phyloP scores from a whole-genome alignment of 2,329 filamentous ascomycete species.

The Claviceps fusiformis region DNA sequence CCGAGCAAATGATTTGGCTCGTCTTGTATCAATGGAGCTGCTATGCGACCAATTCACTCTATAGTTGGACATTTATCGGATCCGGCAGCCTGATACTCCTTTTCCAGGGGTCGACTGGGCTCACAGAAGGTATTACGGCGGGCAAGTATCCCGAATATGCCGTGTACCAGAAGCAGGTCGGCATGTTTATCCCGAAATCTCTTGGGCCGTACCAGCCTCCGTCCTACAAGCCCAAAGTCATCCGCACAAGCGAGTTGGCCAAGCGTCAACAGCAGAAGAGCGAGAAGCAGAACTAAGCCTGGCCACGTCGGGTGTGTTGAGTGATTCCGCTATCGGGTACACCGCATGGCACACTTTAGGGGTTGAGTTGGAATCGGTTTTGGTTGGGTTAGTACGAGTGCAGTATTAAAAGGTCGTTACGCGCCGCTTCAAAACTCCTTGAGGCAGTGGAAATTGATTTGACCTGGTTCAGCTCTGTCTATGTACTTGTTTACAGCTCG shows the following conservation, averaged over 20 bases:
- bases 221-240: slow-evolving; percentile 27
- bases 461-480: not conserved
- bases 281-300: slow-evolving; percentile 21
- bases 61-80: slow-evolving; percentile 69
- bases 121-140: slow-evolving; percentile 71
- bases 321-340: not conserved
- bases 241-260: slow-evolving; percentile 36
- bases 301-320: not conserved
- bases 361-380: not conserved
- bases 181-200: slow-evolving; percentile 62
- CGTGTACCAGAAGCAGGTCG: slow-evolving; percentile 70
- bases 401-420: not conserved
- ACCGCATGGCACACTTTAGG: not conserved
- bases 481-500: not conserved
- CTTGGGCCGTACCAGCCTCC: slow-evolving; percentile 29
- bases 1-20: slow-evolving; percentile 86
- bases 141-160: slow-evolving; percentile 81
- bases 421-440: not conserved
- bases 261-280: slow-evolving; percentile 29
- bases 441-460: not conserved
- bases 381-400: not conserved
- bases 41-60: slow-evolving; percentile 53
- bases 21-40: slow-evolving; percentile 80
- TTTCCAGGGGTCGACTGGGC: slow-evolving; percentile 78
- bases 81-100: slow-evolving; percentile 57